These are phyloP conservation scores for Starmerella bacillaris DNA, from an alignment of 805 yeast genomes.

Conservation along the genomic window DNA sequence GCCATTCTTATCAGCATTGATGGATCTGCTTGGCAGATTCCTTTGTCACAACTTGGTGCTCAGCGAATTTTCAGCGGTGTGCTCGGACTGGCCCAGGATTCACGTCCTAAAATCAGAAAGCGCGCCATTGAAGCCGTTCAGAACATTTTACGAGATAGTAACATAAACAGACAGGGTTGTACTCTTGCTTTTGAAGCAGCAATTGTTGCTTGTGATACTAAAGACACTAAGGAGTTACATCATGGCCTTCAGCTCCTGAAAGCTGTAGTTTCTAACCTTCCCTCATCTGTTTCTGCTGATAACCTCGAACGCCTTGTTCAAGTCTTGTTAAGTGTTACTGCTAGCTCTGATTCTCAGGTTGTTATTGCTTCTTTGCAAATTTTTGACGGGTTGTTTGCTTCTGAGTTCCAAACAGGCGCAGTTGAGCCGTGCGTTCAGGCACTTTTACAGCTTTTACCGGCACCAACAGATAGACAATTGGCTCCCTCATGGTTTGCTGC, in stretches of 20 bases:
- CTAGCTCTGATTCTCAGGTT: conserved; percentile 66
- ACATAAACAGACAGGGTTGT: conserved; percentile 48
- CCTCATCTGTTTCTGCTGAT: conserved; percentile 55
- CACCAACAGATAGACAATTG: conserved; percentile 62
- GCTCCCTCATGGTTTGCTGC: conserved; percentile 94
- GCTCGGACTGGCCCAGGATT: conserved; percentile 54
- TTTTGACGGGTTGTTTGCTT: conserved; percentile 60
- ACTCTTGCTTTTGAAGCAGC: conserved; percentile 57
- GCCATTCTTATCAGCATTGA: conserved; percentile 65
- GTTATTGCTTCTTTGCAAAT: conserved; percentile 71
- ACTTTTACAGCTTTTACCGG: conserved; percentile 63
- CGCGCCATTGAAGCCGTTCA: conserved; percentile 83
- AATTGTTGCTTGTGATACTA: conserved; percentile 34
- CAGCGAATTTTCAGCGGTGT: conserved; percentile 17
- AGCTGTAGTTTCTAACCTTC: conserved; percentile 34
- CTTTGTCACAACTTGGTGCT: conserved; percentile 17
- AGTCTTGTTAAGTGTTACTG: conserved; percentile 51
- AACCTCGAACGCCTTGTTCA: conserved; percentile 61
- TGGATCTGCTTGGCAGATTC: conserved; percentile 45
- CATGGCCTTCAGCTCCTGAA: conserved; percentile 64
- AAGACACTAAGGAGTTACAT: conserved; percentile 31
- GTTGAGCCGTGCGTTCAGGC: conserved; percentile 53
- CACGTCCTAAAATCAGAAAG: conserved; percentile 87
- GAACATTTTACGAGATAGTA: conserved; percentile 41
- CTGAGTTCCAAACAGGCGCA: conserved; percentile 35